A percentile compares a stretch with the other conserved stretches of the same genome.
Evolutionary conservation across 2,329 filamentous ascomycete species (phyloP).

Genomic region (Scedosporium apiospermum): DNA sequence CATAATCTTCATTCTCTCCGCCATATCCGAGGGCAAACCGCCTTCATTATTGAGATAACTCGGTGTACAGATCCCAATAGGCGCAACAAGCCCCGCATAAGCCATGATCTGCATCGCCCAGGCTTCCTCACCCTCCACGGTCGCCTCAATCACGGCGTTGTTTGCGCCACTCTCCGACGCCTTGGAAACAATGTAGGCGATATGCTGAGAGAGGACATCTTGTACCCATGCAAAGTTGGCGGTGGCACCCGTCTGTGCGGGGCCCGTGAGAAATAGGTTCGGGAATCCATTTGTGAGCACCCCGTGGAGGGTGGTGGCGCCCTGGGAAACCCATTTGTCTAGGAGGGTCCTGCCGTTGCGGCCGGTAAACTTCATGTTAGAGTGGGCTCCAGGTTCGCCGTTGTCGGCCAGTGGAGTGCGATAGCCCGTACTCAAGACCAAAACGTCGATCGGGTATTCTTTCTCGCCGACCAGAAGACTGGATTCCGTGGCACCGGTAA

Average conservation of each 20-base stretch:
- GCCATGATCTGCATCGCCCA: conserved; percentile 32
- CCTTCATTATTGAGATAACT: conserved; percentile 42
- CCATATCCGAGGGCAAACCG: conserved; percentile 15
- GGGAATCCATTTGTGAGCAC: conserved; percentile 38
- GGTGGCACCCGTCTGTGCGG: conserved; percentile 28
- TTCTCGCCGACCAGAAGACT: conserved; percentile 37
- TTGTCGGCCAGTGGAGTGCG: conserved; percentile 20
- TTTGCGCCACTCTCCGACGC: conserved; percentile 13
- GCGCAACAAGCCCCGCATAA: conserved; percentile 27
- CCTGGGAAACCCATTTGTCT: conserved; percentile 31
- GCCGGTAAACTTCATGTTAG: conserved; percentile 25
- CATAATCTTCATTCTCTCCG: conserved; percentile 21
- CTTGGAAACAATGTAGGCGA: conserved; percentile 25
- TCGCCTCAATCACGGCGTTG: conserved; percentile 30
- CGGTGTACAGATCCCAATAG: conserved; percentile 40
- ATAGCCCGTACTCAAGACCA: conserved; percentile 28
- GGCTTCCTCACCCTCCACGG: conserved; percentile 32
- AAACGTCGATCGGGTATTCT: conserved; percentile 26
- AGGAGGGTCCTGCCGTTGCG: conserved; percentile 32
- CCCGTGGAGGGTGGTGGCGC: conserved; percentile 42
- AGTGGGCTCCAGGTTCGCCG: conserved; percentile 13
- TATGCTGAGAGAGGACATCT: conserved; percentile 28
- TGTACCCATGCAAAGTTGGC: conserved; percentile 27
- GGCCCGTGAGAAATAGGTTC: conserved; percentile 40
- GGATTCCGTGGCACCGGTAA: conserved; percentile 32